A percentile compares a stretch with the other conserved stretches of the same genome.
Evolutionary conservation across 208 protist genomes (phyloP).

Genomic region (Acanthamoeba royreba): DNA sequence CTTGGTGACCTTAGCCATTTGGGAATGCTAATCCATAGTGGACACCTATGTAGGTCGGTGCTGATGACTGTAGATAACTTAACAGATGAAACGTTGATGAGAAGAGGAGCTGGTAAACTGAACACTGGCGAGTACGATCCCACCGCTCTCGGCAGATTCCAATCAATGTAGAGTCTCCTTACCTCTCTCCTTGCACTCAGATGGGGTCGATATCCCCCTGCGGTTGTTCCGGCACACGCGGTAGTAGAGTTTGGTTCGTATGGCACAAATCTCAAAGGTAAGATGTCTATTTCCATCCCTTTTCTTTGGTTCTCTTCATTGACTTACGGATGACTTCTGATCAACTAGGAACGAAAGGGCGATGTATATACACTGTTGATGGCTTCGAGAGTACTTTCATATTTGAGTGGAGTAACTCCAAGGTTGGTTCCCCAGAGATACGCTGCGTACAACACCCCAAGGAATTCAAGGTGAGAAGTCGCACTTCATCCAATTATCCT

Average conservation of each 20-base stretch:
- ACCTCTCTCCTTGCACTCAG: not conserved
- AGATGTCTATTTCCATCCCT: not conserved
- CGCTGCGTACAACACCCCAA: not conserved
- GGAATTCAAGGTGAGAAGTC: not conserved
- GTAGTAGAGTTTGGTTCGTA: not conserved
- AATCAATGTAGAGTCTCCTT: not conserved
- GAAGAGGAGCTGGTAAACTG: not conserved
- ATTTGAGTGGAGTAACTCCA: constrained; percentile 18
- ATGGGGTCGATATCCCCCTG: not conserved
- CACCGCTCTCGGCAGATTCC: not conserved
- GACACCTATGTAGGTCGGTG: not conserved
- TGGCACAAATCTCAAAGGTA: not conserved
- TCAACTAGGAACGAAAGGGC: not conserved
- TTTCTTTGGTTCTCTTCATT: not conserved
- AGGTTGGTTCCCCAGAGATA: not conserved
- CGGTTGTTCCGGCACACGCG: not conserved
- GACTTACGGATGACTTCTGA: not conserved
- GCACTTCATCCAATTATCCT: not conserved
- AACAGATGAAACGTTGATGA: not conserved
- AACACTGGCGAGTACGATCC: not conserved
- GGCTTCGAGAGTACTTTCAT: not conserved
- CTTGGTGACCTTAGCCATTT: too few species aligned
- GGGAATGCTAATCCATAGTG: too few species aligned
- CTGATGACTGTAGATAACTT: constrained; percentile 1
- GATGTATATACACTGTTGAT: constrained; percentile 18